Conservation (phyloP, 1,139 yeast species). For the Casaregolazyma lundiana region DNA sequence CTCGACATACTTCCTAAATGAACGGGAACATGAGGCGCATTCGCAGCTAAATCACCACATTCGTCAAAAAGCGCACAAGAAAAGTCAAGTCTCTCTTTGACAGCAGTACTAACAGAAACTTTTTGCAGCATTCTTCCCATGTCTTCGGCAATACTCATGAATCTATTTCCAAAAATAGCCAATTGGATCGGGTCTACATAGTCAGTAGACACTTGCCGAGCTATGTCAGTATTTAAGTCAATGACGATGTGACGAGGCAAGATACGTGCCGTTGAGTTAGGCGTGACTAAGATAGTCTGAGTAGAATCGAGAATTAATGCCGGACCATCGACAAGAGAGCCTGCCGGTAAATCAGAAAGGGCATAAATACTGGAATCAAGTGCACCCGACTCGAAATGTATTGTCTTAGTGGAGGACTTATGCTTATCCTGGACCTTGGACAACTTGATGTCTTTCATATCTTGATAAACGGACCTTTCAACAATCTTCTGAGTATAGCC, state of each 20-base stretch:
- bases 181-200: conserved; percentile 62
- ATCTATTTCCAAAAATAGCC: conserved; percentile 69
- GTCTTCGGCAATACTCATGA: conserved; percentile 78
- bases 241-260: conserved; percentile 48
- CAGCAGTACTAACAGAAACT: conserved; percentile 69
- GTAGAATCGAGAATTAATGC: conserved; percentile 66
- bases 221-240: conserved; percentile 18
- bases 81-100: conserved; percentile 69
- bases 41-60: conserved; percentile 65
- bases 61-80: conserved; percentile 71
- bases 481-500: conserved; percentile 1
- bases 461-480: background rate
- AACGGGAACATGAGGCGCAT: conserved; percentile 77
- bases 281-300: conserved; percentile 66
- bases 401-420: too few species aligned
- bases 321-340: conserved; percentile 48
- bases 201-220: too few species aligned
- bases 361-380: conserved; percentile 7
- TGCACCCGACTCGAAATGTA: conserved; percentile 11
- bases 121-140: conserved; percentile 72
- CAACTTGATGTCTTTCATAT: background rate
- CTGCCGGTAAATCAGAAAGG: conserved; percentile 7
- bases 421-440: background rate
- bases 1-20: conserved; percentile 78
- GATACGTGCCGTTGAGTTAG: conserved; percentile 50